Conservation (phyloP, 192 early-diverging fungal species). For the Podila epicladia region DNA sequence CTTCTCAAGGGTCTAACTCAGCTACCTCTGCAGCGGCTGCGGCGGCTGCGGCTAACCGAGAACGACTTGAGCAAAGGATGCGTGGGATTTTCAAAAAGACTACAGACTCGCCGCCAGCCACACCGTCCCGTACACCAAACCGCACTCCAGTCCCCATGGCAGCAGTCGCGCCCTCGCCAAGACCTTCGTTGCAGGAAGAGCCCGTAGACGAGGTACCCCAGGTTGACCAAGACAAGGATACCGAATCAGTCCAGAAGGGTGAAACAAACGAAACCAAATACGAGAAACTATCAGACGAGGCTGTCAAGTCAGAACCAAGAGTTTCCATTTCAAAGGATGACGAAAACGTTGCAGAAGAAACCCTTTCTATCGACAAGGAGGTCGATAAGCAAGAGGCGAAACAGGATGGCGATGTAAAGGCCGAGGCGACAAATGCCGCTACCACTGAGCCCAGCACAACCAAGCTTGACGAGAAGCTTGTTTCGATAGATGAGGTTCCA, state of each 20-base stretch:
- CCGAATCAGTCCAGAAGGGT: neutral
- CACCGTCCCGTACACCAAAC: slow-evolving; percentile 15
- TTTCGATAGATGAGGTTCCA: too few relatives aligned
- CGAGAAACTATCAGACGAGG: neutral
- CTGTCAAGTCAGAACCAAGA: too few relatives aligned
- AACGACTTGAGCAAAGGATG: slow-evolving; percentile 59
- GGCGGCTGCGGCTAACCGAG: slow-evolving; percentile 42
- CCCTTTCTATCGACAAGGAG: too few relatives aligned
- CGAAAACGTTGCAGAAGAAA: too few relatives aligned
- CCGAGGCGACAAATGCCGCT: too few relatives aligned
- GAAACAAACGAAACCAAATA: neutral
- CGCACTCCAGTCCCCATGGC: slow-evolving; percentile 9
- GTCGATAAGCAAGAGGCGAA: too few relatives aligned
- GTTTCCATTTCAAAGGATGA: too few relatives aligned
- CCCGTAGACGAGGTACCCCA: neutral
- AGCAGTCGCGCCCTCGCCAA: slow-evolving; percentile 6
- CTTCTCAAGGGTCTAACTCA: neutral
- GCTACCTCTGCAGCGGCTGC: slow-evolving; percentile 9
- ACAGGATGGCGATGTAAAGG: too few relatives aligned
- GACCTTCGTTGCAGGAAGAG: slow-evolving; percentile 11
- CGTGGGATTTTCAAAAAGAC: slow-evolving; percentile 37
- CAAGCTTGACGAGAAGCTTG: too few relatives aligned
- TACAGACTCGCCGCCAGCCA: slow-evolving; percentile 21
- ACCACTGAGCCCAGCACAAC: too few relatives aligned
- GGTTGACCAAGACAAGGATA: slow-evolving; percentile 5